These are phyloP conservation scores for Exophiala bonariae DNA, from an alignment of 2,329 filamentous ascomycete species.

Conservation along the genomic window DNA sequence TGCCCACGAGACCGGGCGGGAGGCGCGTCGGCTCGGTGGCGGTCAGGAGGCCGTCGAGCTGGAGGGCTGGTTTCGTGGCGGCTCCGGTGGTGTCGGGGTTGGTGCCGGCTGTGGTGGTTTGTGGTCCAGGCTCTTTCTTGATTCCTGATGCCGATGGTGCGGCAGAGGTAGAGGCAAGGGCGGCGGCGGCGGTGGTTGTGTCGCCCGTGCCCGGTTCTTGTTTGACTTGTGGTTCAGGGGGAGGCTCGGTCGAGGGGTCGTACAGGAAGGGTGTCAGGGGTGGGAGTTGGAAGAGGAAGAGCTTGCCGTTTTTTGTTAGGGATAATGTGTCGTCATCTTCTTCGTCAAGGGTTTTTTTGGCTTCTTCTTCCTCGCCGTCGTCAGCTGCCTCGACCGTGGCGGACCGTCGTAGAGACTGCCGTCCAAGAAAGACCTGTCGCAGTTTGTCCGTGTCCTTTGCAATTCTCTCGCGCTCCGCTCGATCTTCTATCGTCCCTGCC, in stretches of 20 bases:
- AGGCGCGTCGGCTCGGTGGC: slow-evolving; percentile 43
- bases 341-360: slow-evolving; percentile 27
- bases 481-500: slow-evolving; percentile 28
- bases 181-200: slow-evolving; percentile 14
- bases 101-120: too few relatives aligned
- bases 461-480: slow-evolving; percentile 30
- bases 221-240: slow-evolving; percentile 30
- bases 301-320: slow-evolving; percentile 51
- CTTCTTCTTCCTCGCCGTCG: slow-evolving; percentile 20
- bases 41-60: slow-evolving; percentile 35
- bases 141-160: too few relatives aligned
- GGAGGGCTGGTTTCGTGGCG: slow-evolving; percentile 11
- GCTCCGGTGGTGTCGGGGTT: too few relatives aligned
- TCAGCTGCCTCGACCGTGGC: slow-evolving; percentile 12
- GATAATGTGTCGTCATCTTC: slow-evolving; percentile 30
- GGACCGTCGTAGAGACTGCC: too few relatives aligned
- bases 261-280: slow-evolving; percentile 60
- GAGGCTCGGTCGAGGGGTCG: slow-evolving; percentile 33
- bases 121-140: too few relatives aligned
- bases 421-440: slow-evolving; percentile 14
- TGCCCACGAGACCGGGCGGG: slow-evolving; percentile 58
- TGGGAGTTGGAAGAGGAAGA: slow-evolving; percentile 66
- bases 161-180: neutral
- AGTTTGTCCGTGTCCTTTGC: slow-evolving; percentile 27
- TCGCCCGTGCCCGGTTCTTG: slow-evolving; percentile 34